These are phyloP conservation scores for Coniochaeta sp. DNA, from an alignment of 2,329 filamentous ascomycete genomes.

Conservation along the genomic window DNA sequence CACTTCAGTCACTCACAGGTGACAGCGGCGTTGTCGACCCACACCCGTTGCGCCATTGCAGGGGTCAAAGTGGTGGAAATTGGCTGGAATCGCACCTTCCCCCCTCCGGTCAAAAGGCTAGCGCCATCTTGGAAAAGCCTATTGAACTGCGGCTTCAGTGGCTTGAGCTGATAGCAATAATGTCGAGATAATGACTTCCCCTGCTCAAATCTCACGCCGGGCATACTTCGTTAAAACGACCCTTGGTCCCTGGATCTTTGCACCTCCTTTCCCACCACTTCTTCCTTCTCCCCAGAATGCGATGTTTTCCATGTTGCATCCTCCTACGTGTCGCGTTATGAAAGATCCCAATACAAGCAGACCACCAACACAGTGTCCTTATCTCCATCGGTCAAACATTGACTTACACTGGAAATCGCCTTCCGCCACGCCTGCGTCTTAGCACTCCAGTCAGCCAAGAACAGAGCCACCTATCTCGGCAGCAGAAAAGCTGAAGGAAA, in stretches of 20 bases:
- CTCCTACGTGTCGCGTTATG: neutral
- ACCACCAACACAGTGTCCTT: neutral
- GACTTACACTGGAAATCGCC: slow-evolving; percentile 4
- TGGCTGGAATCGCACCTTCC: neutral
- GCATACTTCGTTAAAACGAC: neutral
- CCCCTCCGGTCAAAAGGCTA: neutral
- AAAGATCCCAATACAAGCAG: neutral
- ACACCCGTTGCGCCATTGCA: neutral
- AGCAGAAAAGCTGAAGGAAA: neutral
- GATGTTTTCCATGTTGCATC: neutral
- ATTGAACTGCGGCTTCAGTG: neutral
- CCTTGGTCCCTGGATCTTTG: neutral
- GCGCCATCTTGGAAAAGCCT: neutral
- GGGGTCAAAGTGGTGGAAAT: neutral
- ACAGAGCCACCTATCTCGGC: neutral
- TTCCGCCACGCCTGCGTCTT: neutral
- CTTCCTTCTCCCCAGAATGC: no score
- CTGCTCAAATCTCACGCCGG: neutral
- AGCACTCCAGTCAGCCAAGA: neutral
- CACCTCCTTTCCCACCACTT: no score
- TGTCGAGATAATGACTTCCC: neutral
- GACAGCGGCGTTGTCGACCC: neutral
- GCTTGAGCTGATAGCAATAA: neutral
- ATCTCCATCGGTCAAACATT: slow-evolving; percentile 1
- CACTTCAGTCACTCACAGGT: neutral